Conservation (phyloP, 2,329 filamentous ascomycete species). For the Lachnellula cervina region DNA sequence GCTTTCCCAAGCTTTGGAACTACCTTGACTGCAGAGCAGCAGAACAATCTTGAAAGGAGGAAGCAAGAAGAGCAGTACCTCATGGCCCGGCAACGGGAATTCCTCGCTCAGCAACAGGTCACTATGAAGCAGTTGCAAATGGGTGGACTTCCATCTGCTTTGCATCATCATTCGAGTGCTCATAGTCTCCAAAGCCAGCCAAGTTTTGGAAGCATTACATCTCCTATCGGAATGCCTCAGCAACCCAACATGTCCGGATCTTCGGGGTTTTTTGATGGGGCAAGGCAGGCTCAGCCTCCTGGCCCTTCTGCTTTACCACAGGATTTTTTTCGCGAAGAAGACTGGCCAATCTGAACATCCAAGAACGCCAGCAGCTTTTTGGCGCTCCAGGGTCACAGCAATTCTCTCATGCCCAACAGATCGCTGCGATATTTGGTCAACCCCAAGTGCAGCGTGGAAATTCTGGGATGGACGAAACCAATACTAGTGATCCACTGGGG, state of each 20-base stretch:
- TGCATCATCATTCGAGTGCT: slow-evolving; percentile 92
- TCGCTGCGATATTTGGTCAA: slow-evolving; percentile 28
- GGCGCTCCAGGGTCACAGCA: slow-evolving; percentile 17
- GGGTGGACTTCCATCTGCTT: slow-evolving; percentile 43
- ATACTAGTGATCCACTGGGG: slow-evolving; percentile 55
- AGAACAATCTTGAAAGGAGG: slow-evolving; percentile 90
- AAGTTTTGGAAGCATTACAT: slow-evolving; percentile 90
- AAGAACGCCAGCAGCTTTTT: slow-evolving; percentile 20
- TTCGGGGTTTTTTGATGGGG: slow-evolving; percentile 65
- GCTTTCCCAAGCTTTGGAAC: slow-evolving; percentile 96
- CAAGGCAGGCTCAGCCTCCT: slow-evolving; percentile 39
- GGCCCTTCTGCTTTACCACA: slow-evolving; percentile 40
- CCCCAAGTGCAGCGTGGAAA: slow-evolving; percentile 44
- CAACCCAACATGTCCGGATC: slow-evolving; percentile 46
- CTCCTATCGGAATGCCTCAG: slow-evolving; percentile 61
- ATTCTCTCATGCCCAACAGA: slow-evolving; percentile 26
- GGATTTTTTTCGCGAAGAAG: slow-evolving; percentile 64
- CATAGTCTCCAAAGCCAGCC: slow-evolving; percentile 96
- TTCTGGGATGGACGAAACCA: slow-evolving; percentile 55
- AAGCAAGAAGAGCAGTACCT: slow-evolving; percentile 98
- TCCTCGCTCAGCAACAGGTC: slow-evolving; percentile 81
- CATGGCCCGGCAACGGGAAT: slow-evolving; percentile 93
- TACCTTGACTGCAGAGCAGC: slow-evolving; percentile 93
- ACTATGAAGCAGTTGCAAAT: slow-evolving; percentile 68
- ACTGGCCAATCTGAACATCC: slow-evolving; percentile 65